Conservation (phyloP, 2,329 filamentous ascomycete species). For the Aspergillus oerlinghausenensis region DNA sequence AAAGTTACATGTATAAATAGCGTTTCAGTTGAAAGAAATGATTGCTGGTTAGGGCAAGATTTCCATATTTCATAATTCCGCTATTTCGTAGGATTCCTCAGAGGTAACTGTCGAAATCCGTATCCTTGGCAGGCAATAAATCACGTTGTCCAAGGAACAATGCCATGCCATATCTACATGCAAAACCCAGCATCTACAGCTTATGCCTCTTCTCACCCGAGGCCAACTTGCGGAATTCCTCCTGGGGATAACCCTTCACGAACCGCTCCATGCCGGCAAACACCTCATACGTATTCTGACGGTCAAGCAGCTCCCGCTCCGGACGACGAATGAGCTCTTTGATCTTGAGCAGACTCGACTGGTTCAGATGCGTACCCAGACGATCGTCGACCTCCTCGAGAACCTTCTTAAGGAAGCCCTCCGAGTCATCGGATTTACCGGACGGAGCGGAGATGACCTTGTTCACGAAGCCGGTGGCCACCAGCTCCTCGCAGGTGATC, state of each 20-base stretch:
- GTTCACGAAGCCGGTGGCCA: slow-evolving; percentile 78
- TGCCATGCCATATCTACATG: not conserved
- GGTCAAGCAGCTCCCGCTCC: slow-evolving; percentile 67
- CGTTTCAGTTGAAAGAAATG: not conserved
- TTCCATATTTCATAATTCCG: not conserved
- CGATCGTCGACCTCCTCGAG: slow-evolving; percentile 74
- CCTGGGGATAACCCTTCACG: slow-evolving; percentile 72
- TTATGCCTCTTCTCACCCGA: slow-evolving; percentile 92
- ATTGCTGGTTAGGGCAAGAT: not conserved
- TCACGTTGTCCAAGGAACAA: not conserved
- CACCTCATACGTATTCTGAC: slow-evolving; percentile 76
- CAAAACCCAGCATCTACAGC: slow-evolving; percentile 51
- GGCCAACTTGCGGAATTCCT: slow-evolving; percentile 82
- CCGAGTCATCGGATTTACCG: slow-evolving; percentile 57
- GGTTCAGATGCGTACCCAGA: slow-evolving; percentile 73
- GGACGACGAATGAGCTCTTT: slow-evolving; percentile 77
- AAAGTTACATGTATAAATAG: not conserved
- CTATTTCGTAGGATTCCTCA: not conserved
- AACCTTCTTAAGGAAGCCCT: slow-evolving; percentile 66
- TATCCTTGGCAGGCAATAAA: not conserved
- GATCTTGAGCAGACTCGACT: slow-evolving; percentile 73
- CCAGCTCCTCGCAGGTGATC: slow-evolving; percentile 68
- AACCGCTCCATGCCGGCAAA: slow-evolving; percentile 83
- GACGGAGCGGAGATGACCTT: slow-evolving; percentile 63
- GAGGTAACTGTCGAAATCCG: not conserved